Percentiles rank a stretch among this genome's conserved stretches.
Conservation (phyloP, 129 eudicot genomes). For the Logfia minima region DNA sequence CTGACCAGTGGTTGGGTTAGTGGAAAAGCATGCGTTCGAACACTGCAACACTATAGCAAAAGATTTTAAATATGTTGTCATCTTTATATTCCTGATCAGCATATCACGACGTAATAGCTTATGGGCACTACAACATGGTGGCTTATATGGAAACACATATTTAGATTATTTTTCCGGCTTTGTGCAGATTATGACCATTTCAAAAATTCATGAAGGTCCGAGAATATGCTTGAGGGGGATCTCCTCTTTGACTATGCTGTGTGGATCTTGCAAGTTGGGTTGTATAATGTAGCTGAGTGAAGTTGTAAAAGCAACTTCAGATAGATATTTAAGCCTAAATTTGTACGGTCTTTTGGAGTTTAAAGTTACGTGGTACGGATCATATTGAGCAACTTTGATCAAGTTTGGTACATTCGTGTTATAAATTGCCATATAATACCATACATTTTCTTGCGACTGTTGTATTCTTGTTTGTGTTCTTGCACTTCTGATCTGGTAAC, state of each 20-base stretch:
- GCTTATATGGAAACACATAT: constrained; percentile 11
- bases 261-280: constrained; percentile 22
- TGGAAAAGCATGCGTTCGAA: not conserved
- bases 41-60: not conserved
- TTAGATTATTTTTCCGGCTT: not conserved
- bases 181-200: constrained; percentile 25
- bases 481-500: not conserved
- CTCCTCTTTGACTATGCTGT: not conserved
- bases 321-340: not conserved
- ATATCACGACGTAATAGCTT: not conserved
- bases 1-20: not conserved
- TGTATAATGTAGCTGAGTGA: constrained; percentile 15
- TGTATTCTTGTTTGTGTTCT: not conserved
- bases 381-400: not conserved
- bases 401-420: not conserved
- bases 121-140: constrained; percentile 2
- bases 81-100: not conserved
- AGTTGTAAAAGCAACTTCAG: constrained; percentile 1
- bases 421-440: not conserved
- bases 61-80: not conserved
- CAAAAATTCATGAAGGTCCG: constrained; percentile 11
- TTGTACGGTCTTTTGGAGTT: not conserved
- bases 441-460: not conserved
- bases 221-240: constrained; percentile 6
- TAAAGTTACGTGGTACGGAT: not conserved